Conservation (phyloP, 192 early-diverging fungal genomes). For the Chytriomyces hyalinus region DNA sequence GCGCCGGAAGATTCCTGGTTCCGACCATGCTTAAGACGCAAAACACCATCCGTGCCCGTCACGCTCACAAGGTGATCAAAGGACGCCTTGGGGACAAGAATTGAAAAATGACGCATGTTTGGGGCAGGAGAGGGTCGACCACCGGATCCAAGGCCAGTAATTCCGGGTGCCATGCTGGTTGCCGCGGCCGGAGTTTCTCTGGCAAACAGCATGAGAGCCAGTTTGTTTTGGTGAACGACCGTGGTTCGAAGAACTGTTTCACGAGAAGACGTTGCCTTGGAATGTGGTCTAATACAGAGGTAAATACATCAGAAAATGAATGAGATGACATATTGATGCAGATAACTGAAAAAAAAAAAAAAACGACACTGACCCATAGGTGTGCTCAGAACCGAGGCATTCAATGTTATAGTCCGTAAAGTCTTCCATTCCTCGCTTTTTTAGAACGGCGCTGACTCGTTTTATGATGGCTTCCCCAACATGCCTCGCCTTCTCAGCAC, state of each 20-base stretch:
- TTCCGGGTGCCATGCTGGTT: slow-evolving; percentile 63
- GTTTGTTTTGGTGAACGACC: slow-evolving; percentile 49
- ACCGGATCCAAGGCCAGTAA: slow-evolving; percentile 58
- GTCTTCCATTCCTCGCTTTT: slow-evolving; percentile 52
- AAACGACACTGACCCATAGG: slow-evolving; percentile 57
- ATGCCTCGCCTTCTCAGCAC: slow-evolving; percentile 59
- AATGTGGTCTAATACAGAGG: slow-evolving; percentile 34
- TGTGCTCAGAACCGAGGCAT: slow-evolving; percentile 62
- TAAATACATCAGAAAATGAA: background rate
- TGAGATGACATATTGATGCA: background rate
- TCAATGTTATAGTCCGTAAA: slow-evolving; percentile 63
- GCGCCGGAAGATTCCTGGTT: background rate
- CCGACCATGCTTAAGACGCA: background rate
- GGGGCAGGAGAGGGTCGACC: slow-evolving; percentile 63
- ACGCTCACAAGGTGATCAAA: slow-evolving; percentile 49
- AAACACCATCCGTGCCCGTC: slow-evolving; percentile 16
- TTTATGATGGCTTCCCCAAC: slow-evolving; percentile 63
- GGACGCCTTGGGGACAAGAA: slow-evolving; percentile 56
- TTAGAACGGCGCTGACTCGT: slow-evolving; percentile 50
- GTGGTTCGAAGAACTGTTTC: slow-evolving; percentile 57
- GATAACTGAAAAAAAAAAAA: background rate
- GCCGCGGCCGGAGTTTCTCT: slow-evolving; percentile 60
- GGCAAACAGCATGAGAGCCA: slow-evolving; percentile 51
- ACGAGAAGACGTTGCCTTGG: slow-evolving; percentile 41
- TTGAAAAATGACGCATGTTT: slow-evolving; percentile 67